Conservation (phyloP, 208 protist species). For the Endotrypanum monterogeii region DNA sequence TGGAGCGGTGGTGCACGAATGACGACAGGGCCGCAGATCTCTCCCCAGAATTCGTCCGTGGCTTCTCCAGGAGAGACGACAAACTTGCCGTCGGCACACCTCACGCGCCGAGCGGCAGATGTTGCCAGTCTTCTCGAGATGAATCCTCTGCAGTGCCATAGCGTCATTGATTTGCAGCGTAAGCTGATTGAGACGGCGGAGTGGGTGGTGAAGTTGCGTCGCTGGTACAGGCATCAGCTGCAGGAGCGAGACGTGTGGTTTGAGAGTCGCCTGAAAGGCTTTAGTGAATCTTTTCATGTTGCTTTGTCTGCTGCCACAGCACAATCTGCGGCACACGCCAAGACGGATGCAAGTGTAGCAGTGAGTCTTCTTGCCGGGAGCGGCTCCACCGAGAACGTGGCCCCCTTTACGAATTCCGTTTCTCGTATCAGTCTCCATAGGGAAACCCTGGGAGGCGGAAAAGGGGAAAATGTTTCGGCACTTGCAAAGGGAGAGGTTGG, state of each 20-base stretch:
- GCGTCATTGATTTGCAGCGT: constrained; percentile 52
- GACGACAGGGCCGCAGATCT: constrained; percentile 18
- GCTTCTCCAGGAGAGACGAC: constrained; percentile 26
- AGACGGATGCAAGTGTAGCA: background rate
- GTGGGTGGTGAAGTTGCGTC: constrained; percentile 42
- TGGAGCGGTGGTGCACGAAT: background rate
- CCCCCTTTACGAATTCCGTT: background rate
- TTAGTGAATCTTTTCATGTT: constrained; percentile 25
- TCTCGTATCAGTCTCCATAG: background rate
- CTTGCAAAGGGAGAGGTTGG: background rate
- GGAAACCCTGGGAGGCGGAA: background rate
- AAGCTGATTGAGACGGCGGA: constrained; percentile 70
- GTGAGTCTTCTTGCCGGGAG: background rate
- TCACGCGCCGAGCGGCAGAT: constrained; percentile 52
- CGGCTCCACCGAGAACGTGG: background rate
- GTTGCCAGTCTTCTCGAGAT: constrained; percentile 54
- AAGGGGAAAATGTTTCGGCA: background rate
- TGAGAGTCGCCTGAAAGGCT: constrained; percentile 45
- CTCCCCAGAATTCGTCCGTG: constrained; percentile 16
- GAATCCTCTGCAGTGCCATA: constrained; percentile 56
- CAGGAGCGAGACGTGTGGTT: constrained; percentile 49
- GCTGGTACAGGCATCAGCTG: constrained; percentile 56
- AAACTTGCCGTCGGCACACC: constrained; percentile 23
- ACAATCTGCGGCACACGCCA: background rate
- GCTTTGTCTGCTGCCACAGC: background rate